Evolutionary conservation across 2,329 filamentous ascomycete genomes (phyloP).

Genomic region (Rhytidhysteron rufulum): DNA sequence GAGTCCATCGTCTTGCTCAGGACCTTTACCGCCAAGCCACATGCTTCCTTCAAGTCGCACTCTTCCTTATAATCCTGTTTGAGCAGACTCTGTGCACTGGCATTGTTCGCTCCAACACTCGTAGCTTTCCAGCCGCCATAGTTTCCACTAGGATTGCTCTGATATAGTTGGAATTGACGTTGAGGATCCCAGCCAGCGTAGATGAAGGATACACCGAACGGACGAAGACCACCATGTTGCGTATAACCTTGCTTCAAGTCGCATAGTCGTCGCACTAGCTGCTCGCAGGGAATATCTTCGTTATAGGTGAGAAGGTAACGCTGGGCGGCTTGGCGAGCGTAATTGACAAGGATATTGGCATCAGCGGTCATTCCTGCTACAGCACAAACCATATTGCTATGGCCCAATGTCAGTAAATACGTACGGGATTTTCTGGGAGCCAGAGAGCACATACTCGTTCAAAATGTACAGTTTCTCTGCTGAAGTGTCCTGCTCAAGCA

Average conservation of each 20-base stretch:
- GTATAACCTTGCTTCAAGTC: constrained; percentile 99
- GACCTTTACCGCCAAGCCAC: constrained; percentile 96
- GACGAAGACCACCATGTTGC: constrained; percentile 95
- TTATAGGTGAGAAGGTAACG: constrained; percentile 98
- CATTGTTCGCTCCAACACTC: constrained; percentile 96
- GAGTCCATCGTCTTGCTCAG: constrained; percentile 99
- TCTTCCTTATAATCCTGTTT: constrained; percentile 99
- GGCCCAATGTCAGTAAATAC: constrained; percentile 2
- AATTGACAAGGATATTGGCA: constrained; percentile 99
- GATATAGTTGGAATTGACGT: constrained; percentile 96
- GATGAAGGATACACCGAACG: constrained; percentile 98
- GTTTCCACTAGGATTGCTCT: constrained; percentile 97
- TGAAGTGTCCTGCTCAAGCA: constrained; percentile 98
- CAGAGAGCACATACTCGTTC: constrained; percentile 71
- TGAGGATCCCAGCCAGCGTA: constrained; percentile 97
- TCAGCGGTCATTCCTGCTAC: constrained; percentile 99
- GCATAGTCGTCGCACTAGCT: constrained; percentile 92
- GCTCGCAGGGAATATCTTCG: constrained; percentile 98
- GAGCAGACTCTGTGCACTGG: constrained; percentile 90
- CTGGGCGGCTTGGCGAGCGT: constrained; percentile 94
- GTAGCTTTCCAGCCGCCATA: constrained; percentile 99
- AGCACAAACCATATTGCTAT: constrained; percentile 98
- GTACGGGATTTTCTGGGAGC: not conserved
- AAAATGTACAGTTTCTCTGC: constrained; percentile 99
- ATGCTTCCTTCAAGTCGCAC: constrained; percentile 92